phyloP scores from a whole-genome alignment of 2,329 filamentous ascomycete genomes.

The Colletotrichum sp. region DNA sequence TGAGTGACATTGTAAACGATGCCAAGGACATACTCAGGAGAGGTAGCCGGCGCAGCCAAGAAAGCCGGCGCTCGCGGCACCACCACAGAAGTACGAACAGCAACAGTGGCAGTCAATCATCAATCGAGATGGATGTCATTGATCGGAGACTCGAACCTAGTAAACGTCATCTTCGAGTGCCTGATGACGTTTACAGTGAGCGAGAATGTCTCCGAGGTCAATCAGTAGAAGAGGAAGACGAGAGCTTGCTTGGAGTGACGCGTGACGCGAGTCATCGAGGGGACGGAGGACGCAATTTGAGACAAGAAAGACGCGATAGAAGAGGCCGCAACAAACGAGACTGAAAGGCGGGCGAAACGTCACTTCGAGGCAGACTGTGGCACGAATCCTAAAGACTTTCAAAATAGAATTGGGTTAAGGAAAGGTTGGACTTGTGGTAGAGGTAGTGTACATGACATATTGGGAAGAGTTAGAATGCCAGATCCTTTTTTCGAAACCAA shows the following conservation, averaged over 20 bases:
- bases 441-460: constrained; percentile 1
- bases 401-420: not conserved
- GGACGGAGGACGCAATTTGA: not conserved
- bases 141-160: constrained; percentile 18
- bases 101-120: constrained; percentile 19
- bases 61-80: not conserved
- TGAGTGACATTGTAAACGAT: constrained; percentile 37
- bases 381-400: not conserved
- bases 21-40: constrained; percentile 31
- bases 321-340: not conserved
- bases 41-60: not conserved
- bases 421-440: not conserved
- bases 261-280: not conserved
- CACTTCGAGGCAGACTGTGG: not conserved
- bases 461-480: constrained; percentile 1
- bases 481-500: constrained; percentile 4
- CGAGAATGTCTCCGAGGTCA: constrained; percentile 43
- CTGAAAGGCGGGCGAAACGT: not conserved
- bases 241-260: not conserved
- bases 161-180: constrained; percentile 24
- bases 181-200: constrained; percentile 29
- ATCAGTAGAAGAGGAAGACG: constrained; percentile 35
- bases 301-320: not conserved
- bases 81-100: constrained; percentile 15
- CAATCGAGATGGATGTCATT: constrained; percentile 33